Conservation (phyloP, 441 rosid genomes). For the Adansonia gregorii region DNA sequence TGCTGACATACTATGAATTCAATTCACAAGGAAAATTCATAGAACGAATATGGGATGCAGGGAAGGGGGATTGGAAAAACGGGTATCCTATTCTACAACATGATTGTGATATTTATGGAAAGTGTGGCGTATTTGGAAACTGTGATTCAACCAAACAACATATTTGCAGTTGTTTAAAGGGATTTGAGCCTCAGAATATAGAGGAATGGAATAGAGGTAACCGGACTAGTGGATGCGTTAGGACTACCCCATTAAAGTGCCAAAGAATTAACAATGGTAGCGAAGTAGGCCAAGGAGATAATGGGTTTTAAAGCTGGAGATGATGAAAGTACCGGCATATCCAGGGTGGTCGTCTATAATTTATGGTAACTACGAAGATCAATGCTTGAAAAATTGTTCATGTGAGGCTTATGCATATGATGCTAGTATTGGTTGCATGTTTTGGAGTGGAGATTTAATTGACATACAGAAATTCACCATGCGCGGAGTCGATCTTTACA, state of each 20-base stretch:
- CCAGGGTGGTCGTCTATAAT: constrained; percentile 28
- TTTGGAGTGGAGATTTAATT: constrained; percentile 59
- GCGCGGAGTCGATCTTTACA: constrained; percentile 41
- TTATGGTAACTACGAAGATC: constrained; percentile 38
- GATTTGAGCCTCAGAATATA: too few species aligned
- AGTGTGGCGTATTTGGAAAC: constrained; percentile 72
- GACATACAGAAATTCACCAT: constrained; percentile 56
- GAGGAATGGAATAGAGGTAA: too few species aligned
- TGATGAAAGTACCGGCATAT: constrained; percentile 75
- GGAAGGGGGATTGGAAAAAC: too few species aligned
- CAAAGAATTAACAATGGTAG: constrained; percentile 35
- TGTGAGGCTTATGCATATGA: constrained; percentile 60
- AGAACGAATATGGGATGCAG: not conserved
- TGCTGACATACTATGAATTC: constrained; percentile 27
- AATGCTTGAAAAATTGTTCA: constrained; percentile 59
- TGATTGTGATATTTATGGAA: constrained; percentile 66
- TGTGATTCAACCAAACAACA: constrained; percentile 34
- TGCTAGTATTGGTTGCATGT: constrained; percentile 61
- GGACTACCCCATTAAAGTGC: constrained; percentile 36
- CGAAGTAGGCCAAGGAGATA: constrained; percentile 41
- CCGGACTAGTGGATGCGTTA: too few species aligned
- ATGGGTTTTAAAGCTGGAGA: constrained; percentile 44
- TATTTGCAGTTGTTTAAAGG: too few species aligned
- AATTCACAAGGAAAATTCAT: too few species aligned
- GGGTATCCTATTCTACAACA: constrained; percentile 34